These are phyloP conservation scores for Medicago lupulina DNA, from an alignment of 306 rosid species.

Conservation along the genomic window DNA sequence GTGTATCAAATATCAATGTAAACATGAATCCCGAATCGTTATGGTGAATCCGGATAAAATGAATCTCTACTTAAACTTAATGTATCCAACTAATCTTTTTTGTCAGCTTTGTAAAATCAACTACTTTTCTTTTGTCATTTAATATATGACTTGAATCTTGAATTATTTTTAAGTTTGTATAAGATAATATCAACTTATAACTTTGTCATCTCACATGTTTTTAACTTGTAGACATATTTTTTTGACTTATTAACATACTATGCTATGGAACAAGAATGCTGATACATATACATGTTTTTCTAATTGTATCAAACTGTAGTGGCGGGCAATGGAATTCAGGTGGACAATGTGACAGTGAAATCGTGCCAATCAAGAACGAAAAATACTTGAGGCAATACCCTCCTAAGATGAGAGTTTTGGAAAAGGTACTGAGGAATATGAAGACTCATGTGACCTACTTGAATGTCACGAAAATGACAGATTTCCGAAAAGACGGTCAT, in stretches of 20 bases:
- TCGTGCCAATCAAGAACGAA: conserved; percentile 69
- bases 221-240: no score
- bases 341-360: conserved; percentile 83
- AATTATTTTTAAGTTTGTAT: no score
- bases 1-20: no score
- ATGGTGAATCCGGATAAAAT: no score
- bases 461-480: conserved; percentile 83
- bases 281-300: conserved; percentile 14
- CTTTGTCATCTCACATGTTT: no score
- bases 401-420: conserved; percentile 73
- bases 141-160: no score
- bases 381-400: conserved; percentile 71
- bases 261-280: background rate
- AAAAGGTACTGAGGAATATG: conserved; percentile 77
- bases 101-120: no score
- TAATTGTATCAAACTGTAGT: conserved; percentile 50
- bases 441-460: conserved; percentile 76
- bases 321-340: conserved; percentile 99
- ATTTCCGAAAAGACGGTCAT: conserved; percentile 92
- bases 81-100: no score
- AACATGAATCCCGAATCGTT: no score
- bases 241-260: background rate
- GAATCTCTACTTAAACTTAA: no score
- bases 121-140: no score
- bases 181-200: no score